Evolutionary conservation across 2,329 filamentous ascomycete species (phyloP).

Genomic region (Fusarium sp.): DNA sequence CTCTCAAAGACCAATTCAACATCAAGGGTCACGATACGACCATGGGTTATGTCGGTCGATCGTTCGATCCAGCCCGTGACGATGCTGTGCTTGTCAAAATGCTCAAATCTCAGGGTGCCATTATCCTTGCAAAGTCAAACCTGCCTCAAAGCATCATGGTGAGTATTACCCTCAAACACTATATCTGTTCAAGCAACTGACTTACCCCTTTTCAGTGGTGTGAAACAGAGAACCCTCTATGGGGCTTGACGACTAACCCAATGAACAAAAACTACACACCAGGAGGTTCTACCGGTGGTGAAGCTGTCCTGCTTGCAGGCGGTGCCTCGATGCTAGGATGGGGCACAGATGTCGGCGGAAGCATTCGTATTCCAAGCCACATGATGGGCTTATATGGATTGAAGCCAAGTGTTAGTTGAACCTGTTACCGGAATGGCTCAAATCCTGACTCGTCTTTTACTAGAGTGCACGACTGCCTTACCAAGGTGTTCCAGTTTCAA

Average conservation of each 20-base stretch:
- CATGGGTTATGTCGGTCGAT: neutral
- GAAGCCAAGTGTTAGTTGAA: neutral
- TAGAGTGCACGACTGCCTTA: neutral
- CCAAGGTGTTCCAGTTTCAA: neutral
- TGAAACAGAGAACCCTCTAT: neutral
- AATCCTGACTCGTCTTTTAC: rapidly evolving
- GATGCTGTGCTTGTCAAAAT: neutral
- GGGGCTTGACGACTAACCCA: neutral
- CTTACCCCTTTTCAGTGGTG: neutral
- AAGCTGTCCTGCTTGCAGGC: neutral
- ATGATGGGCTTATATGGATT: constrained; percentile 4
- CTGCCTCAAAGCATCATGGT: constrained; percentile 6
- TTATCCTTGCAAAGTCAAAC: neutral
- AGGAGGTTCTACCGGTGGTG: neutral
- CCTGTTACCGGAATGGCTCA: rapidly evolving
- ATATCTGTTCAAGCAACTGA: neutral
- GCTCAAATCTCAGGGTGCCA: neutral
- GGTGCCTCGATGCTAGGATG: neutral
- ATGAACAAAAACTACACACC: neutral
- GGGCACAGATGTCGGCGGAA: constrained; percentile 3
- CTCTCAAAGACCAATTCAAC: constrained; percentile 5
- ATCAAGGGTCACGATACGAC: neutral
- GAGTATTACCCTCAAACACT: neutral
- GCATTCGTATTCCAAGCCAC: constrained; percentile 1
- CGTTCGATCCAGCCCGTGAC: neutral